Evolutionary conservation across 805 yeast genomes (phyloP), one percentile per base, ranked within the genome.

Genomic region (Starmera dryadoides): DNA sequence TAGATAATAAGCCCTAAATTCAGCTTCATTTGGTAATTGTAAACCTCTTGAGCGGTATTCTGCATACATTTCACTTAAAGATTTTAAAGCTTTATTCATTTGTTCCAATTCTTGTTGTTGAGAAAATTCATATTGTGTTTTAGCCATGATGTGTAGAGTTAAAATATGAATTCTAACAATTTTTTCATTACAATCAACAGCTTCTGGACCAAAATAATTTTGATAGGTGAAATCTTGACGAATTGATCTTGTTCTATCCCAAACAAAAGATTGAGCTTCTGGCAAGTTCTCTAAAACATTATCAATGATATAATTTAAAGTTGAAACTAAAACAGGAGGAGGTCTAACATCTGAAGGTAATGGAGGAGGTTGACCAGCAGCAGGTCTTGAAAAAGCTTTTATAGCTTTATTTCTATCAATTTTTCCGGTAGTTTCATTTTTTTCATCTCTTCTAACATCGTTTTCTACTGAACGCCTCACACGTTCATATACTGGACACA

Each of bases 301-400:
- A 16, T 77, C 77, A 7, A 86, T 73, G 28, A 93, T 69, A 56
- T 86, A 86, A 42, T 83, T 70, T 43, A 93, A 62, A 0, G 97
- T 81, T 28, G 67, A 52, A 11, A 70, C 71, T 20, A 93, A 62
- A 1, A 89, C 67, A 39, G 71, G 73, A 0, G 99, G 98, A 1
- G 98, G 96, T 44, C 99, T 71, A 4, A 93, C 99, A 58, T 93
- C 98, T 1, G 97, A 87, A 0, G 98, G 99, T 42, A 93, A 65
- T 3, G 98, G 95, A 2, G 97, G 98, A 1, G 96, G 95, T 50
- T 93, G 96, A 6, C 98, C 98, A 1, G 98, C 97, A 15, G 95
- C 96, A 0, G 99, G 97, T 50, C 99, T 70, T 18, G 95, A 84
- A 56, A 93, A 93, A 2, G 96, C 94, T 60, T 93, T 93, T 6